These are phyloP conservation scores for Metarhizium rileyi DNA, from an alignment of 2,329 filamentous ascomycete genomes.

Conservation along the genomic window DNA sequence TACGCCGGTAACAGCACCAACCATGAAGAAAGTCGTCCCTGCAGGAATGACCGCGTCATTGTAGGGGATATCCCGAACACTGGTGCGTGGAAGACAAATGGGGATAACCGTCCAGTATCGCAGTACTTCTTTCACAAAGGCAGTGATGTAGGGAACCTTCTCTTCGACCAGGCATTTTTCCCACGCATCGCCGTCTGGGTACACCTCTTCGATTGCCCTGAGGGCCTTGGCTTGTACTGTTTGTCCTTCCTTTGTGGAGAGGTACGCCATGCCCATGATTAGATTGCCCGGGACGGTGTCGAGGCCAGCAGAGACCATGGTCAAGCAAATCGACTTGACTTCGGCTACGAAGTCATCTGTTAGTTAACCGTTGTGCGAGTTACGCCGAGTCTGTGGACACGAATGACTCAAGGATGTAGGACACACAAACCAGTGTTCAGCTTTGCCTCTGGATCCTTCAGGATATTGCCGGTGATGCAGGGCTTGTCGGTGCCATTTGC, in stretches of 20 bases:
- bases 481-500: constrained; percentile 30
- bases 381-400: too few relatives aligned
- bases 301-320: constrained; percentile 72
- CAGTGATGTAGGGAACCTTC: constrained; percentile 67
- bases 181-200: constrained; percentile 70
- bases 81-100: constrained; percentile 64
- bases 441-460: constrained; percentile 39
- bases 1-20: constrained; percentile 13
- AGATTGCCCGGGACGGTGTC: constrained; percentile 75
- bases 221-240: constrained; percentile 61
- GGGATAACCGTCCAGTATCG: constrained; percentile 74
- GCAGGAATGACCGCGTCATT: constrained; percentile 58
- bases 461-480: constrained; percentile 38
- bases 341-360: constrained; percentile 41
- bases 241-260: constrained; percentile 58
- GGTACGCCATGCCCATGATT: constrained; percentile 69
- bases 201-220: constrained; percentile 58
- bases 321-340: constrained; percentile 70
- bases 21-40: constrained; percentile 73
- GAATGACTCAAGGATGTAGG: not conserved
- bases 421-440: constrained; percentile 23
- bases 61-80: constrained; percentile 63
- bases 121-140: constrained; percentile 68
- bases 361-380: too few relatives aligned
- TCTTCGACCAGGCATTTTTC: constrained; percentile 62